Base-by-base conservation (phyloP, 1,284 basidiomycete species). In the Fistulina hepatica region DNA sequence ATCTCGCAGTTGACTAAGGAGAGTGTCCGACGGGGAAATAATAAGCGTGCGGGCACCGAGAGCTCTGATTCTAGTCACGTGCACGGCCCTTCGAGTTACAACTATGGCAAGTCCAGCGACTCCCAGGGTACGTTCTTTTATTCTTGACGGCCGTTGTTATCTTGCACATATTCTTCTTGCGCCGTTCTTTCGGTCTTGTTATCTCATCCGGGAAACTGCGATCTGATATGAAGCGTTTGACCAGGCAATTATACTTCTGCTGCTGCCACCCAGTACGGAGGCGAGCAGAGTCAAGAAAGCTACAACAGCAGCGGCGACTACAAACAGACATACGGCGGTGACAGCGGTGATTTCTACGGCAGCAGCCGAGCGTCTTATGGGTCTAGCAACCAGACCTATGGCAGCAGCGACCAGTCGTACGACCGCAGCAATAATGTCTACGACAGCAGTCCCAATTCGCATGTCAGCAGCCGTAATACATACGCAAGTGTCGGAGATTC, bases 1-100 rank as follows among this genome's bases (percentile, higher is more conserved):
- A 53, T 76, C 21, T 48, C 64, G 33, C 57, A 63, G 1, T 57
- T 76, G 43, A 71, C 67, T 33, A 76, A 73, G 63, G 62, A 67
- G 33, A 65, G 59, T 33, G 63, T 69, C 13, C 53, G 61, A 16
- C 49, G 61, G 16, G 57, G 56, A 12, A 55, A 56, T 44, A 63
- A 63, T 44, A 62, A 61, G 41, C 56, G 61, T 11, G 48, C 56
- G 6, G 53, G 55, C 19, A 57, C 56, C 12, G 59, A 61, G n/a
- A 53, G 52, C 21, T 48, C 59, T 36, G 47, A 49, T 26, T 56
- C 56, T 11, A 52, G 54, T 4, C 54, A 51, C 34, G 51, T 59
- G 21, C 55, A 60, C 41, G 51, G 55, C 15, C 27, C 37, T 32
- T 21, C 7, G 22, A 39, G 22, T 9, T 22, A 21, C 13, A 24